Evolutionary conservation across 2,329 filamentous ascomycete species (phyloP).

Genomic region (Colletotrichum spinosum): DNA sequence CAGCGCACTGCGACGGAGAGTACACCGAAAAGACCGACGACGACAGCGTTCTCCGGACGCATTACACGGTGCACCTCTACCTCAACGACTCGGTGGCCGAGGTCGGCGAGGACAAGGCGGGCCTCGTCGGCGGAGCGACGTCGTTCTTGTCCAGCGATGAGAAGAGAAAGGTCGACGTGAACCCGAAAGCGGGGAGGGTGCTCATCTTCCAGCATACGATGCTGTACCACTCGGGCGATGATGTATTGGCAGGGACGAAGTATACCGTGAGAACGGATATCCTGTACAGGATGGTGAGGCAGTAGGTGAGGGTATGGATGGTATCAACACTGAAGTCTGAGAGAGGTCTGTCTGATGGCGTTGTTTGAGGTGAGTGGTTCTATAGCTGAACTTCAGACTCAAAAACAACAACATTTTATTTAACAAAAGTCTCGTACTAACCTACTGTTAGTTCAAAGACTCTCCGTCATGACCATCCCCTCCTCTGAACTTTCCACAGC

Average conservation of each 20-base stretch:
- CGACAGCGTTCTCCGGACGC: slow-evolving; percentile 55
- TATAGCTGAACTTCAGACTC: no score
- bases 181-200: slow-evolving; percentile 68
- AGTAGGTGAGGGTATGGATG: not conserved
- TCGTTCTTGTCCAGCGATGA: slow-evolving; percentile 61
- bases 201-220: slow-evolving; percentile 69
- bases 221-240: slow-evolving; percentile 65
- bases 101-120: slow-evolving; percentile 45
- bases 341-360: no score
- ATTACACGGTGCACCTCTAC: slow-evolving; percentile 69
- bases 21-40: slow-evolving; percentile 66
- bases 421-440: no score
- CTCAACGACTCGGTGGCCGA: slow-evolving; percentile 61
- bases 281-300: slow-evolving; percentile 51
- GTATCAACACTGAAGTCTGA: no score
- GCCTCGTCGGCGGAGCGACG: slow-evolving; percentile 66
- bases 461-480: no score
- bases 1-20: slow-evolving; percentile 75
- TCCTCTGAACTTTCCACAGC: no score
- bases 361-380: no score
- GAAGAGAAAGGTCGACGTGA: slow-evolving; percentile 60
- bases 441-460: no score
- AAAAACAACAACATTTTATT: no score
- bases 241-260: slow-evolving; percentile 63
- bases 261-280: slow-evolving; percentile 69